Base-by-base conservation (phyloP, 768 basidiomycete genomes). In the Suillus weaverae region DNA sequence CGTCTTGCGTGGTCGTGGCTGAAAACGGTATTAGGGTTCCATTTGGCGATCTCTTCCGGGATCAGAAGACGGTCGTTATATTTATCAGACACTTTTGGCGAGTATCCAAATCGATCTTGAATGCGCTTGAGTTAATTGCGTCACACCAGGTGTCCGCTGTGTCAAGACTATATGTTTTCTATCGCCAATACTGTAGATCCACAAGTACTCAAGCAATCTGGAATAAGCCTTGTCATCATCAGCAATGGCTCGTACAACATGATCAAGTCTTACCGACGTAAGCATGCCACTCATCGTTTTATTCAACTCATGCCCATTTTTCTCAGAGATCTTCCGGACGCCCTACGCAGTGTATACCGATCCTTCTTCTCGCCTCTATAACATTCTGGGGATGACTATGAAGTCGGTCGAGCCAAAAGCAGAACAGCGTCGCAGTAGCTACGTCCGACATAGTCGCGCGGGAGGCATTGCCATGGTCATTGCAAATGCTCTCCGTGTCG, bases 61-160 rank as follows among this genome's bases (percentile, higher is more conserved):
- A 80, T 13, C 79, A 81, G 66, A 84, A 80, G 72, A 90, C 89
- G 0, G 83, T 95, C 67, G 87, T 94, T 61, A 77, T 95, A 48
- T 97, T 97, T 79, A 89, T 97, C 67, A 82, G 95, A 50, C 92
- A 94, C 75, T 95, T 95, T 77, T 92, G 89, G 91, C 85, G 59
- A 64, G 74, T 68, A 30, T 11, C 51, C 56, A 50, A 44, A 26
- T 56, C 32, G 61, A 62, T 54, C 63, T 56, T 35, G n/a, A 22
- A 3, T 38, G 64, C 64, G 65, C 36, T 13, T 46, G 18, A 60
- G 22, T 30, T 55, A 14, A 53, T 61, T 30, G n/a, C 0, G 6
- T 43, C 14, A 16, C 54, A 53, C 5, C 48, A 85, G 86, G 84
- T 95, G 94, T 72, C 89, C 91, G 0, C 76, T 88, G 14, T 94